Base-by-base conservation (phyloP, 1,284 basidiomycete species). In the Ustilago sp. region DNA sequence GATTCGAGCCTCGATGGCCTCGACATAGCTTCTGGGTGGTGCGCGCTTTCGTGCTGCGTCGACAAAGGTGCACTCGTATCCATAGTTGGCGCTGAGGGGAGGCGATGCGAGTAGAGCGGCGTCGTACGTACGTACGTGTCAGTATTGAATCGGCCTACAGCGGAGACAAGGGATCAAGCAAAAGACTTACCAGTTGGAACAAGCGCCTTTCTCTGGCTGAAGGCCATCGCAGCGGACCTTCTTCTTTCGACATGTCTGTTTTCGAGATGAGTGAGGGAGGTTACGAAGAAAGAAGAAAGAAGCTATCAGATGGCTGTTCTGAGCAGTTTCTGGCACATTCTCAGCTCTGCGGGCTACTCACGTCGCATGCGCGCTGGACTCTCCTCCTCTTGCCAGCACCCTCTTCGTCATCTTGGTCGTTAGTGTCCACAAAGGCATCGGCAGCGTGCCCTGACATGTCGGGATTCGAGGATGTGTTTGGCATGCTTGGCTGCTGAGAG, bases 151-250 rank as follows among this genome's bases (percentile, higher is more conserved):
- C 36, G 36, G 43, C 43, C 11, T 19, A 15, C 11, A 17, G 8
- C 19, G 6, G 11, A 19, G 43, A 19, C 17, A n/a, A 36, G 12
- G 17, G 12, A 35, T 52, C 41, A 38, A 53, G 4, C n/a, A 19
- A 34, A 43, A 5, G 19, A 51, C 64, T 17, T 60, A 67, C 64
- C 69, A 83, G 31, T 83, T 82, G 34, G 77, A 71, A 51, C 81
- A 83, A 36, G 77, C 74, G 12, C 69, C 73, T 39, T 76, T 76
- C 4, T 78, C 80, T 1, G 77, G 77, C 36, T 80, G 74, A 3
- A 83, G 71, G 35, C 82, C 82, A 45, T 82, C 79, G 48, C 82
- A 83, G 13, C 80, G 74, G 31, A 83, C 72, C 50, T 83, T 83
- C 39, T 83, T 83, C 71, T 81, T 81, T 50, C 82, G 68, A 59